These are phyloP conservation scores for Leishmania gerbilli DNA, from an alignment of 208 protist genomes.

Conservation along the genomic window DNA sequence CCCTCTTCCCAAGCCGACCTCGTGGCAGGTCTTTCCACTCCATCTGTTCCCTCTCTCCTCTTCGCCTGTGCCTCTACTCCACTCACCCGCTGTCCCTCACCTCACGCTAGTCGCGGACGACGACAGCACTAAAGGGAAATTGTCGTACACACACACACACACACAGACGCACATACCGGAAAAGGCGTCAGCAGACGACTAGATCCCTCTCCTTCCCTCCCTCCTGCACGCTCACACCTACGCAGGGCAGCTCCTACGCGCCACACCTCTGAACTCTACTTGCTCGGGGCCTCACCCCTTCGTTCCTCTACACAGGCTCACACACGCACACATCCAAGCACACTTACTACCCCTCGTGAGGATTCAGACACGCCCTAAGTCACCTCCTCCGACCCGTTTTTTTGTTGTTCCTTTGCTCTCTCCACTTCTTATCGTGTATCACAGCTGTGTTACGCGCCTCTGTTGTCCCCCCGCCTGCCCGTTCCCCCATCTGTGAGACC, in stretches of 20 bases:
- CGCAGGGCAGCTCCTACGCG: background rate
- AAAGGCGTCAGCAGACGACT: background rate
- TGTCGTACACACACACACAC: background rate
- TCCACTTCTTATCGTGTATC: background rate
- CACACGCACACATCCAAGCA: background rate
- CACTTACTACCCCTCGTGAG: background rate
- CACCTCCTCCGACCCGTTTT: background rate
- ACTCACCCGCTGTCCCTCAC: background rate
- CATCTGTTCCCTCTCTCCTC: background rate
- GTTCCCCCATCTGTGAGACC: background rate
- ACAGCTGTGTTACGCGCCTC: background rate
- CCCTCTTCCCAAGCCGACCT: background rate
- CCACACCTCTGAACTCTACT: conserved; percentile 2
- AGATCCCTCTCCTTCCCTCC: background rate
- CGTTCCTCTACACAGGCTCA: background rate
- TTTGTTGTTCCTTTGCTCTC: background rate
- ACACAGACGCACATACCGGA: background rate
- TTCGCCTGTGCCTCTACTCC: background rate
- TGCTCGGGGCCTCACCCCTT: background rate
- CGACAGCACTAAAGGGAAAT: background rate
- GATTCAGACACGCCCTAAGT: background rate
- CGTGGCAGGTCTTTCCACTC: background rate
- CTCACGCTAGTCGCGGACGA: background rate
- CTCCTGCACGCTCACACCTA: conserved; percentile 8
- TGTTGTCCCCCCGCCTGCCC: background rate